Evolutionary conservation across 331 rosid genomes (phyloP).

Genomic region (Spiraea crenata): DNA sequence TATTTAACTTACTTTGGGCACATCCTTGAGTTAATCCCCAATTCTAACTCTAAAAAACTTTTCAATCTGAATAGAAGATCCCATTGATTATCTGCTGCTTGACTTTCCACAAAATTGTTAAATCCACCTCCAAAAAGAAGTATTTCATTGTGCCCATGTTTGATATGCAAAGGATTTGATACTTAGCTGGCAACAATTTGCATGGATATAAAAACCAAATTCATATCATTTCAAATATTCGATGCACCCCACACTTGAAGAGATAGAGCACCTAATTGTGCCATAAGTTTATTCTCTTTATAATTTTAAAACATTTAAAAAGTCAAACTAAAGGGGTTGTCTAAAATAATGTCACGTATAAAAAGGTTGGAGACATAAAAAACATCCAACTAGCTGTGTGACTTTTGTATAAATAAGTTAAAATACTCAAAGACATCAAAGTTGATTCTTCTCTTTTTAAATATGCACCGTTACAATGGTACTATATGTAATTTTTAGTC

Average conservation of each 20-base stretch:
- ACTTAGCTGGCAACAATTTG: not conserved
- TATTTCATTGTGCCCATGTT: constrained; percentile 15
- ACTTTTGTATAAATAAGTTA: not conserved
- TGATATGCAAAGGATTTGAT: constrained; percentile 32
- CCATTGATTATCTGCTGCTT: not conserved
- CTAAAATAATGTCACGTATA: not conserved
- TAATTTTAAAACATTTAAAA: not conserved
- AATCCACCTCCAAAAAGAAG: not conserved
- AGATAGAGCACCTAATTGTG: not conserved
- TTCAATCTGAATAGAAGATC: not conserved
- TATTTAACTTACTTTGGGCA: not conserved
- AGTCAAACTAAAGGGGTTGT: constrained; percentile 6
- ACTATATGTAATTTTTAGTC: not conserved
- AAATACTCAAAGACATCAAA: not conserved
- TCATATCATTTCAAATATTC: not conserved
- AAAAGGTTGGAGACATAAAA: not conserved
- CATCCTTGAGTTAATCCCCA: not conserved
- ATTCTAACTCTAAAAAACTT: not conserved
- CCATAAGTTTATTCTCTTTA: not conserved
- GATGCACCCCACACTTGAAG: not conserved
- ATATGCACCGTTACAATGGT: not conserved
- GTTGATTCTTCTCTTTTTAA: not conserved
- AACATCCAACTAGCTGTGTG: not conserved
- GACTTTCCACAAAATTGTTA: constrained; percentile 12
- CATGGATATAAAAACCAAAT: not conserved